phyloP scores from a whole-genome alignment of 1,139 yeast genomes.

The Nakaseomyces delphensis region DNA sequence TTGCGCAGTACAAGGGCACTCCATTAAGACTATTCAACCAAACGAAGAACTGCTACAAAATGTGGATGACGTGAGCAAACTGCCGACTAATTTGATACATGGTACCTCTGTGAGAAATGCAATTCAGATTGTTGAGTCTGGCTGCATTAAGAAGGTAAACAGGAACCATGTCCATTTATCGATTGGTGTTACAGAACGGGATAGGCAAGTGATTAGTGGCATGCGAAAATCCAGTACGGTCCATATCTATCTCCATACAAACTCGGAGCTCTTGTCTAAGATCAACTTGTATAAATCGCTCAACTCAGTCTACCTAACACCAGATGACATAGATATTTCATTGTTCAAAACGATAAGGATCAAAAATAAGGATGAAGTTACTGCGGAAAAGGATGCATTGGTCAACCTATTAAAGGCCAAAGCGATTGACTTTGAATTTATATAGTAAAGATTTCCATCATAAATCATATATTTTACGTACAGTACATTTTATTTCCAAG shows the following conservation, averaged over 20 bases:
- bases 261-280: conserved; percentile 34
- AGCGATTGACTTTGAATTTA: conserved; percentile 9
- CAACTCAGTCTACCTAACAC: conserved; percentile 67
- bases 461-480: too few relatives aligned
- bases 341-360: conserved; percentile 37
- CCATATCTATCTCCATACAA: conserved; percentile 53
- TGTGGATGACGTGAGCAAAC: conserved; percentile 27
- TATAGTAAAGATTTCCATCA: too few relatives aligned
- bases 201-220: conserved; percentile 50
- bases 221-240: conserved; percentile 54
- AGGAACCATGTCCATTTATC: conserved; percentile 84
- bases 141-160: conserved; percentile 49
- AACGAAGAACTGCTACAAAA: conserved; percentile 38
- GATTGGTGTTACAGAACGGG: conserved; percentile 34
- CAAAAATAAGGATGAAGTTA: not conserved
- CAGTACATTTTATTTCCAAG: too few relatives aligned
- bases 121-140: conserved; percentile 39
- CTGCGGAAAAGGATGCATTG: conserved; percentile 6
- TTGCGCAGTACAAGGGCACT: conserved; percentile 92
- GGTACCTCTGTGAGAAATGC: conserved; percentile 62
- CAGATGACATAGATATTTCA: conserved; percentile 48
- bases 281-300: conserved; percentile 51
- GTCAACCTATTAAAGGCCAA: conserved; percentile 2
- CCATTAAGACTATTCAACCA: conserved; percentile 41
- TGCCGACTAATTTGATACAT: conserved; percentile 52